Conservation (phyloP, 371 early-diverging fungal species). For the Syncephalastrum monosporum region DNA sequence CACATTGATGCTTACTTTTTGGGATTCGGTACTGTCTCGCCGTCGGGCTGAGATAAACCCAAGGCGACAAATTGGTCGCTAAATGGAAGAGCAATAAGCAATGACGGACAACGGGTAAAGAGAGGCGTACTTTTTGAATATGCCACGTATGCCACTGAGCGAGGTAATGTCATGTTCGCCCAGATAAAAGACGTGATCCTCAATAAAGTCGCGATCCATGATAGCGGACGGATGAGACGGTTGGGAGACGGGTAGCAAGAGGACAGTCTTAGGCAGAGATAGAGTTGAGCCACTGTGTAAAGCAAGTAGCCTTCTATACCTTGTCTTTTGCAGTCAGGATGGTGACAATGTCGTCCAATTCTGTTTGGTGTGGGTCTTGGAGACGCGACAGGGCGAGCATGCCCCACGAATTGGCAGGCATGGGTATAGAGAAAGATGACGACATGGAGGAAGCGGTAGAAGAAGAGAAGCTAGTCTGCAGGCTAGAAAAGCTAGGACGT, state of each 20-base stretch:
- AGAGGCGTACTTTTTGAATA: conserved; percentile 37
- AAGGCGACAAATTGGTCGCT: conserved; percentile 36
- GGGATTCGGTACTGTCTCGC: conserved; percentile 16
- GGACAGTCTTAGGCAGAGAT: conserved; percentile 19
- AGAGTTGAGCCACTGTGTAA: background rate
- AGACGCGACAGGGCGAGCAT: conserved; percentile 41
- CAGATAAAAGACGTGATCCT: conserved; percentile 45
- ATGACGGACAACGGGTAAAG: background rate
- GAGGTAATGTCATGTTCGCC: conserved; percentile 22
- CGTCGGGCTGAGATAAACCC: conserved; percentile 26
- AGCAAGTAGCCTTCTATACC: conserved; percentile 14
- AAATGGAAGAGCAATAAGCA: background rate
- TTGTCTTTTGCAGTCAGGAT: conserved; percentile 27
- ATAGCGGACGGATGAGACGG: conserved; percentile 45
- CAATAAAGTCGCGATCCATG: conserved; percentile 47
- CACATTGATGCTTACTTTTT: conserved; percentile 21
- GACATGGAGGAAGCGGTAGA: conserved; percentile 14
- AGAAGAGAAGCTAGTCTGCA: conserved; percentile 23
- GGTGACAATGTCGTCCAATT: conserved; percentile 40
- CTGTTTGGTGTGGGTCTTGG: conserved; percentile 27
- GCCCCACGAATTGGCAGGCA: conserved; percentile 51
- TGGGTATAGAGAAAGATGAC: conserved; percentile 46
- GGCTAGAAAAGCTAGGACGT: conserved; percentile 23
- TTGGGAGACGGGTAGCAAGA: conserved; percentile 45
- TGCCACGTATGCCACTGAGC: conserved; percentile 42